A percentile compares a stretch with the other conserved stretches of the same genome.
These are phyloP conservation scores for Fomitopsis betulina DNA, from an alignment of 1,284 basidiomycete species.

Conservation along the genomic window DNA sequence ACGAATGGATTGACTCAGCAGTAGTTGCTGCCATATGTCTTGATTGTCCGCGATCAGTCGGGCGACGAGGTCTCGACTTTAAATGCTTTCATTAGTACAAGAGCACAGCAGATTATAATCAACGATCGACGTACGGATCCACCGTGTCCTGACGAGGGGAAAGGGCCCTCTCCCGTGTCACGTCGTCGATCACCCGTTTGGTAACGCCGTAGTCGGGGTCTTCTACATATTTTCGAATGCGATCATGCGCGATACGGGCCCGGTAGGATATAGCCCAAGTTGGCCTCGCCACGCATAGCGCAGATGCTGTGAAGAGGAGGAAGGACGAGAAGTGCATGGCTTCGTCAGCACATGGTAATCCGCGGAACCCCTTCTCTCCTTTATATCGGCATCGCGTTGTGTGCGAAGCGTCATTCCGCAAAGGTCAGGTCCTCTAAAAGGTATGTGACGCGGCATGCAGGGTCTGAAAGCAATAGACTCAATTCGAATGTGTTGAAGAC, in stretches of 20 bases:
- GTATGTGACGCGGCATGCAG: not conserved
- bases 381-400: not conserved
- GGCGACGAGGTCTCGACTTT: not conserved
- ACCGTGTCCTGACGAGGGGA: not conserved
- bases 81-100: not conserved
- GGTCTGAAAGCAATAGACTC: not conserved
- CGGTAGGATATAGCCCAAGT: not conserved
- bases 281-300: not conserved
- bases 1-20: not conserved
- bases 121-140: not conserved
- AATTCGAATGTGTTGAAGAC: not conserved
- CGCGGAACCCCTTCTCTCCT: not conserved
- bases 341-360: too few species aligned
- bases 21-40: constrained; percentile 1
- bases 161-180: not conserved
- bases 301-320: not conserved
- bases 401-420: not conserved
- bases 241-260: not conserved
- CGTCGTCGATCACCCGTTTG: not conserved
- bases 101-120: not conserved
- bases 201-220: not conserved
- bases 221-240: not conserved
- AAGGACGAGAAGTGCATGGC: not conserved
- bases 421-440: not conserved
- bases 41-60: not conserved